Percentiles rank a stretch among this genome's conserved stretches.
Conservation (phyloP, 176 grass and related monocot genomes). For the Luzula sylvatica region DNA sequence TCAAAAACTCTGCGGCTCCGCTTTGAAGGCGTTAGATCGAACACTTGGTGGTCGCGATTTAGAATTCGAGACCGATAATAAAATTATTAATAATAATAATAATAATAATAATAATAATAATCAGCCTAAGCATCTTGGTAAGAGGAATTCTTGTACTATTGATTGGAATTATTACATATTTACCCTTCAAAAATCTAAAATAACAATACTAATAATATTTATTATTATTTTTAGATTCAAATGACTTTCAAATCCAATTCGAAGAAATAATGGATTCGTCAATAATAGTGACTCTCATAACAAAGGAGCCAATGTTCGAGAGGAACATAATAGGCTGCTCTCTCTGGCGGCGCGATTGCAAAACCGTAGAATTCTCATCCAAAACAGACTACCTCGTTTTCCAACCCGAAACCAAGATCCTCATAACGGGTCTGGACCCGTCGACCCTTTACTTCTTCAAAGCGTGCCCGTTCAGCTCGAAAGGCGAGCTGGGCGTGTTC, state of each 20-base stretch:
- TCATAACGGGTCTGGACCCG: conserved; percentile 56
- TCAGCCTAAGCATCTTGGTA: conserved; percentile 29
- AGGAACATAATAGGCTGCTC: conserved; percentile 52
- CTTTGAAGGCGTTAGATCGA: conserved; percentile 55
- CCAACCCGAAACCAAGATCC: conserved; percentile 40
- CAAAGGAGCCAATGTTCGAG: conserved; percentile 33
- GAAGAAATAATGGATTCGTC: conserved; percentile 51
- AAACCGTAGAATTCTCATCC: conserved; percentile 33
- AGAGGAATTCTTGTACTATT: not conserved
- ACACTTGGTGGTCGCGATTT: conserved; percentile 21
- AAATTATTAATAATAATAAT: too few relatives aligned
- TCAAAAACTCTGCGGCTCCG: conserved; percentile 66
- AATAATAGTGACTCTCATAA: conserved; percentile 42
- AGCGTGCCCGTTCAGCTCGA: conserved; percentile 51
- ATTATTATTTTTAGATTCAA: conserved; percentile 12
- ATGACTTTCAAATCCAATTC: conserved; percentile 41
- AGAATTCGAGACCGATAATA: not conserved
- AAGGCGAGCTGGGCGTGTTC: conserved; percentile 31
- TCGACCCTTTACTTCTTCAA: conserved; percentile 70
- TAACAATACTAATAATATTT: too few relatives aligned
- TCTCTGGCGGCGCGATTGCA: conserved; percentile 53
- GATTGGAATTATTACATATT: not conserved
- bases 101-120: conserved; percentile 4
- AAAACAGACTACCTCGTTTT: conserved; percentile 55
- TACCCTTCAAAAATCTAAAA: not conserved